Conservation (phyloP, 2,329 filamentous ascomycete genomes). For the Endocalyx cinctus region DNA sequence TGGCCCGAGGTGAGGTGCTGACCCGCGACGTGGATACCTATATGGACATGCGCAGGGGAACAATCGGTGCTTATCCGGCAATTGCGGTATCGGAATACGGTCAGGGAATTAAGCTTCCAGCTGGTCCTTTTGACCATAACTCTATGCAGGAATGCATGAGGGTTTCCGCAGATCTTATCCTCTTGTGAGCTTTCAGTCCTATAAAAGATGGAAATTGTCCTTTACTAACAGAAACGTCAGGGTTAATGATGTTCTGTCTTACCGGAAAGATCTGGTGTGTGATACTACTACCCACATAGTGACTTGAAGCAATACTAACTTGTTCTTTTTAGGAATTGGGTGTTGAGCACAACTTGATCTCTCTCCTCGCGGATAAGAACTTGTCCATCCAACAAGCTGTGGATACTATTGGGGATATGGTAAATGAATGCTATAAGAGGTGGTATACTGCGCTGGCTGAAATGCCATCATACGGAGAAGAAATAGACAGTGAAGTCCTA, state of each 20-base stretch:
- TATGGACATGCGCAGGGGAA: slow-evolving; percentile 8
- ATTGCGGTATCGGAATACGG: slow-evolving; percentile 5
- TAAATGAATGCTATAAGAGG: slow-evolving; percentile 9
- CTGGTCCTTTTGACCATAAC: slow-evolving; percentile 4
- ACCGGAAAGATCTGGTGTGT: slow-evolving; percentile 8
- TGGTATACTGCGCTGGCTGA: slow-evolving; percentile 13
- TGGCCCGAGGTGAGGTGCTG: slow-evolving; percentile 3
- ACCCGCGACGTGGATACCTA: slow-evolving; percentile 7
- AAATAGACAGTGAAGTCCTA: slow-evolving; percentile 10
- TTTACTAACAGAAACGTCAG: background rate
- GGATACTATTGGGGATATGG: slow-evolving; percentile 7
- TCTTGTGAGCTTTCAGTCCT: slow-evolving; percentile 6
- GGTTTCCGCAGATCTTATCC: slow-evolving; percentile 8
- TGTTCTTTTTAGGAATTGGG: slow-evolving; percentile 5
- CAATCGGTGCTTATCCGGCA: slow-evolving; percentile 9
- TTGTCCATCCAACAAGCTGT: slow-evolving; percentile 9
- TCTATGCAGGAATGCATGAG: slow-evolving; percentile 11
- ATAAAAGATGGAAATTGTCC: background rate
- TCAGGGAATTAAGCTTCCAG: slow-evolving; percentile 5
- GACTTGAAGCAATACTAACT: background rate
- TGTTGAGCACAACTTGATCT: slow-evolving; percentile 10
- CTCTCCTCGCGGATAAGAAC: slow-evolving; percentile 4
- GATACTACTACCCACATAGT: background rate
- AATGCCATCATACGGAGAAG: slow-evolving; percentile 6
- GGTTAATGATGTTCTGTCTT: slow-evolving; percentile 7